Conservation (phyloP, 2,329 filamentous ascomycete genomes). For the Cryphonectria naterciae region DNA sequence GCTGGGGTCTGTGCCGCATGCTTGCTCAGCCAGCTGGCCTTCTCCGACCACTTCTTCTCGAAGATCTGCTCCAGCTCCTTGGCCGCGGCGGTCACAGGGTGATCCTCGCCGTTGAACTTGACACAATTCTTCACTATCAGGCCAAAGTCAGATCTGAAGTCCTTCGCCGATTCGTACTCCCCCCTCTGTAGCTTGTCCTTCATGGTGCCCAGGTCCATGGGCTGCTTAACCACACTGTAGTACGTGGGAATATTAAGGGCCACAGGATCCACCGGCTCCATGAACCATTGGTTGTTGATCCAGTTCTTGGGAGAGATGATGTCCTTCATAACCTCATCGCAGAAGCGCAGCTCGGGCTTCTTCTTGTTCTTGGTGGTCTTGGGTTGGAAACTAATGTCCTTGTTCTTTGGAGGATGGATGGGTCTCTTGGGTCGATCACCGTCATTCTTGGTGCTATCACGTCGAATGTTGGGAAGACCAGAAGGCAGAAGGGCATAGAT, state of each 20-base stretch:
- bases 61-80: conserved; percentile 76
- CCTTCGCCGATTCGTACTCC: conserved; percentile 79
- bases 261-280: conserved; percentile 87
- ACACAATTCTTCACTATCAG: conserved; percentile 89
- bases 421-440: conserved; percentile 86
- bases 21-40: conserved; percentile 78
- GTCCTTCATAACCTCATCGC: conserved; percentile 79
- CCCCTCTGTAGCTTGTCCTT: conserved; percentile 75
- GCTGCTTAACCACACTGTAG: conserved; percentile 91
- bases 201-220: conserved; percentile 93
- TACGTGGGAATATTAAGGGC: conserved; percentile 93
- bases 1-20: conserved; percentile 56
- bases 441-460: conserved; percentile 78
- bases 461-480: conserved; percentile 80
- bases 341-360: conserved; percentile 88
- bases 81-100: conserved; percentile 73
- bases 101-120: conserved; percentile 80
- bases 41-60: conserved; percentile 74
- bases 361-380: conserved; percentile 93
- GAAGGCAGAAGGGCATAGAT: conserved; percentile 76
- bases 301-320: conserved; percentile 75
- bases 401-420: conserved; percentile 87
- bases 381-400: conserved; percentile 85
- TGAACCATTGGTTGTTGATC: conserved; percentile 72
- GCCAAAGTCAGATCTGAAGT: conserved; percentile 82